Base-by-base conservation (phyloP, 2,329 filamentous ascomycete genomes). In the Hypomyces rosellus region DNA sequence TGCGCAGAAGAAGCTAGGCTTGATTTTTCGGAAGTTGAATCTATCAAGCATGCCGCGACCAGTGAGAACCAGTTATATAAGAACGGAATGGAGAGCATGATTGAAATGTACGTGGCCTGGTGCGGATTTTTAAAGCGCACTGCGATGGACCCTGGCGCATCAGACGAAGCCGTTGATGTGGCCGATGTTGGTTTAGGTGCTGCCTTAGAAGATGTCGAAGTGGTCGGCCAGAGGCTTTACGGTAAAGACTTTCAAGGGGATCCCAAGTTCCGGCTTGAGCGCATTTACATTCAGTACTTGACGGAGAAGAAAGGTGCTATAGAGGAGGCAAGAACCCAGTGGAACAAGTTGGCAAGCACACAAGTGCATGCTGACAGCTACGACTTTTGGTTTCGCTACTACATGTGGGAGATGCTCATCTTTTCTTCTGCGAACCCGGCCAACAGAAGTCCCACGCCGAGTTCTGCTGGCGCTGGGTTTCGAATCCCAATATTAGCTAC, bases 71-170 rank as follows among this genome's bases (percentile, higher is more conserved):
- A 95, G 39, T 76, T 97, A 5, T 90, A 95, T 64, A 84, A 87
- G 55, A 84, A 89, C 54, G 91, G 90, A 20, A 86, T 96, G 77
- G 83, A 89, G 45, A 88, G 91, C 57, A 83, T 96, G 33, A 80
- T 97, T 52, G 89, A 95, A 60, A 89, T 97, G 62, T 90, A 96
- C 62, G 84, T 89, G 48, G 86, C 91, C 0, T 99, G 93, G 93
- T 96, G 92, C 63, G 90, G 89, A 45, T 97, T 92, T 59, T 77
- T 99, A 16, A 89, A 92, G 57, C 86, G 93, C 20, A 85, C 85
- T 45, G 89, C 92, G 15, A 90, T 95, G 72, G 76, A 83, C 50
- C 76, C 82, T 1, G 81, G 82, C 52, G 82, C 86, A 1, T 81
- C 81, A 1, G 88, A 92, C 51, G 91, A 96, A 63, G 88, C 92